Base-by-base conservation (phyloP, 352 stramenopile species). In the Phytophthora podocarpi region DNA sequence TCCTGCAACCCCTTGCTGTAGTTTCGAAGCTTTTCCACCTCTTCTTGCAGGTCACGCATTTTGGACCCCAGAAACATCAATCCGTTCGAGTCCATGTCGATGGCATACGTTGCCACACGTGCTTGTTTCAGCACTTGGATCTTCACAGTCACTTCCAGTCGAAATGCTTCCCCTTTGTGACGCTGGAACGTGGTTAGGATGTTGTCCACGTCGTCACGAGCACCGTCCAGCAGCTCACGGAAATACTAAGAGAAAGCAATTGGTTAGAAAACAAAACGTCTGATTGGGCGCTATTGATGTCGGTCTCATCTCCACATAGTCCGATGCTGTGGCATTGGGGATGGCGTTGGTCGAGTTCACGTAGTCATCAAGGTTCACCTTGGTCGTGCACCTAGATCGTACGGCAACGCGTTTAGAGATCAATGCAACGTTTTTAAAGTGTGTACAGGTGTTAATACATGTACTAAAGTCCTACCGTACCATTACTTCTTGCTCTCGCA, bases 401-500 rank as follows among this genome's bases (percentile, higher is more conserved):
- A n/a, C n/a, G n/a, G n/a, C n/a, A n/a, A n/a, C n/a, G n/a, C n/a
- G n/a, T n/a, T n/a, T n/a, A n/a, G n/a, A n/a, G n/a, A n/a, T n/a
- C n/a, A n/a, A n/a, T n/a, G n/a, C n/a, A n/a, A n/a, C n/a, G n/a
- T n/a, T n/a, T n/a, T n/a, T n/a, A n/a, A n/a, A n/a, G n/a, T n/a
- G n/a, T n/a, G n/a, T n/a, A n/a, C n/a, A n/a, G n/a, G n/a, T n/a
- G n/a, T n/a, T n/a, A n/a, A n/a, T n/a, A n/a, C n/a, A n/a, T n/a
- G n/a, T n/a, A n/a, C n/a, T n/a, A n/a, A n/a, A n/a, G n/a, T n/a
- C n/a, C n/a, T n/a, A n/a, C n/a, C n/a, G n/a, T 52, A 35, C 52
- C 40, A 52, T 21, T 60, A 28, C 31, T 60, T 42, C 41, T 60
- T 60, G 20, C 15, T 60, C 23, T 36, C 40, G 13, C 52, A 43